Conservation (phyloP, 2,329 filamentous ascomycete species). For the Sclerotinia glacialis region DNA sequence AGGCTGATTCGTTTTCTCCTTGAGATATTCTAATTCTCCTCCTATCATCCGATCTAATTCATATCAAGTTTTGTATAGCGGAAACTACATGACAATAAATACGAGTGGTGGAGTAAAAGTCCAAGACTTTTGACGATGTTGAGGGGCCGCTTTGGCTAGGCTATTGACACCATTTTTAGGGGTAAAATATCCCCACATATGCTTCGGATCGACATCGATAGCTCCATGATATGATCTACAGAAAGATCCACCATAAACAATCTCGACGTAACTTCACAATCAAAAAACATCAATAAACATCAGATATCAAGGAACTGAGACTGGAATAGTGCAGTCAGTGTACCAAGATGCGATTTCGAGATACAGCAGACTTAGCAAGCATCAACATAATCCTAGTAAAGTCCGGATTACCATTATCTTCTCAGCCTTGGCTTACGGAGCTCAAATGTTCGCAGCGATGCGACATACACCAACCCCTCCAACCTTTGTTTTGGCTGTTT, state of each 20-base stretch:
- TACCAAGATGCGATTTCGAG: not conserved
- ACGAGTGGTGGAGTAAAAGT: not conserved
- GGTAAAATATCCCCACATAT: conserved; percentile 17
- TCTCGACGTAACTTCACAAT: not conserved
- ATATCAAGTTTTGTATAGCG: not conserved
- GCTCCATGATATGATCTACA: conserved; percentile 7
- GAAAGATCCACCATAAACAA: not conserved
- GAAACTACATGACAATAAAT: not conserved
- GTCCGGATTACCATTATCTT: conserved; percentile 1
- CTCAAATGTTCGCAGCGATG: not conserved
- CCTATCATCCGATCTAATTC: not conserved
- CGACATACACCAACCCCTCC: not conserved
- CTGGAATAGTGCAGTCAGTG: not conserved
- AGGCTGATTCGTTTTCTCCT: not conserved
- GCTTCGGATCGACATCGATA: conserved; percentile 1
- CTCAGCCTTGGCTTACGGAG: conserved; percentile 9
- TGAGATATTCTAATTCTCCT: not conserved
- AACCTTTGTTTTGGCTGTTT: not conserved
- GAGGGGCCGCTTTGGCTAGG: not conserved
- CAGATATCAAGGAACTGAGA: not conserved
- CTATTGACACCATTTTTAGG: not conserved
- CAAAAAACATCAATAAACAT: not conserved
- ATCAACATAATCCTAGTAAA: not conserved
- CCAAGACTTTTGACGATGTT: not conserved
- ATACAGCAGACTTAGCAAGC: not conserved